Conservation (phyloP, 257 asterid genomes). For the Solanum ossicruentum region DNA sequence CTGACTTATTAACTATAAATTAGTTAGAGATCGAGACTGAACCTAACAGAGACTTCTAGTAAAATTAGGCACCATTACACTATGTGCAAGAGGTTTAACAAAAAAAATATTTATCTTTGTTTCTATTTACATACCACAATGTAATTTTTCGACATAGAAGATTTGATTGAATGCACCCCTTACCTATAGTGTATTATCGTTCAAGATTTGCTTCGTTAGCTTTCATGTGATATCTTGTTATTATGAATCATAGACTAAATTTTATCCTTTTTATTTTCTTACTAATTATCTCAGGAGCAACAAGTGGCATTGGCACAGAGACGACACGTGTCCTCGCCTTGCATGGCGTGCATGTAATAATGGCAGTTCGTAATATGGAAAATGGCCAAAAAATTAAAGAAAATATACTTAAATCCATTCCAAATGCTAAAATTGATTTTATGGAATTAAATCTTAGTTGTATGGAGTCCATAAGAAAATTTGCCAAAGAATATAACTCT, state of each 20-base stretch:
- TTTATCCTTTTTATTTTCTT: background rate
- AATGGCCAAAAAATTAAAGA: slow-evolving; percentile 28
- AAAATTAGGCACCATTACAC: too few species aligned
- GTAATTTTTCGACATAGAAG: background rate
- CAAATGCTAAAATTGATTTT: slow-evolving; percentile 44
- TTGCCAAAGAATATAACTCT: slow-evolving; percentile 33
- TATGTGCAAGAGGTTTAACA: too few species aligned
- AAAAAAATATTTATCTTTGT: too few species aligned
- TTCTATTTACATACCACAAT: background rate
- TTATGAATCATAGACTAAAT: background rate
- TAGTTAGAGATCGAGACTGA: background rate
- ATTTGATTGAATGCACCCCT: background rate
- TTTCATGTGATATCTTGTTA: too few species aligned
- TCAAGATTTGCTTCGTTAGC: too few species aligned
- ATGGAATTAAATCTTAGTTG: slow-evolving; percentile 53
- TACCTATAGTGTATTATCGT: too few species aligned
- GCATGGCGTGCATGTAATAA: slow-evolving; percentile 42
- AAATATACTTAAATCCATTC: slow-evolving; percentile 22
- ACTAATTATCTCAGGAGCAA: slow-evolving; percentile 37
- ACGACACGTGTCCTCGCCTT: slow-evolving; percentile 30
- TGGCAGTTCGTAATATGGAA: slow-evolving; percentile 39
- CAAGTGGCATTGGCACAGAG: slow-evolving; percentile 55
- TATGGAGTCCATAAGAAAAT: slow-evolving; percentile 34
- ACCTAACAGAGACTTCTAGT: background rate
- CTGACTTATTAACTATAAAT: too few species aligned